Conservation (phyloP, 2,329 filamentous ascomycete species). For the Magnaporthales sp. region DNA sequence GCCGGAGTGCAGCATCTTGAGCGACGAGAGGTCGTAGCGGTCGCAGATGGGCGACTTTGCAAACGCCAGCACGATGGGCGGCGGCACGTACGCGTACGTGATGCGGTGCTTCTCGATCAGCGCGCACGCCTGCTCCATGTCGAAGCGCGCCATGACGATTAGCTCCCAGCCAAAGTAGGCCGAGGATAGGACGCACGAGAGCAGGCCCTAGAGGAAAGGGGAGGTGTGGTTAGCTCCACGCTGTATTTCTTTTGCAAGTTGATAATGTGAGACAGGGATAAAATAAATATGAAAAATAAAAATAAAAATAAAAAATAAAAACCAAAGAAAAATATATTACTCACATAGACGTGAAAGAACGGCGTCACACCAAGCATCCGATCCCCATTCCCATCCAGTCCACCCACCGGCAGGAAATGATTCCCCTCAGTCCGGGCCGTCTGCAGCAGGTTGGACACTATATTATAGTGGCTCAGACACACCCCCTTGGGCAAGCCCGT, state of each 20-base stretch:
- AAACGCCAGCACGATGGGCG: conserved; percentile 73
- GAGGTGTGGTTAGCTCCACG: conserved; percentile 2
- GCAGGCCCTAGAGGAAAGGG: conserved; percentile 58
- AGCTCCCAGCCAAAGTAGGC: conserved; percentile 57
- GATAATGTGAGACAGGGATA: no score
- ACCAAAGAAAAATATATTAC: conserved; percentile 20
- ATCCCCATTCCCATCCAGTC: conserved; percentile 55
- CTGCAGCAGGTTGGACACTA: conserved; percentile 66
- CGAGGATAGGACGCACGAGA: conserved; percentile 60
- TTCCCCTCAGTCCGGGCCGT: conserved; percentile 41
- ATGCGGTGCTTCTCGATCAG: conserved; percentile 67
- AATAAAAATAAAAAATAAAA: neutral
- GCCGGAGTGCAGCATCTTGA: conserved; percentile 81
- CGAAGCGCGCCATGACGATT: conserved; percentile 71
- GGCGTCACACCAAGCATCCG: conserved; percentile 71
- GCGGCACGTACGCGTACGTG: conserved; percentile 75
- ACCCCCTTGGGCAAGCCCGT: conserved; percentile 90
- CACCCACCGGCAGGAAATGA: conserved; percentile 48
- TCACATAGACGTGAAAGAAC: conserved; percentile 85
- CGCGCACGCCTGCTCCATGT: conserved; percentile 68
- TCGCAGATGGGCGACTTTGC: conserved; percentile 70
- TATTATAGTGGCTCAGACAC: conserved; percentile 74
- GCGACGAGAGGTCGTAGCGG: conserved; percentile 69
- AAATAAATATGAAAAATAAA: no score
- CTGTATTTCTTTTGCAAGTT: no score